Base-by-base conservation (phyloP, 257 asterid species). In the Fraxinus excelsior region DNA sequence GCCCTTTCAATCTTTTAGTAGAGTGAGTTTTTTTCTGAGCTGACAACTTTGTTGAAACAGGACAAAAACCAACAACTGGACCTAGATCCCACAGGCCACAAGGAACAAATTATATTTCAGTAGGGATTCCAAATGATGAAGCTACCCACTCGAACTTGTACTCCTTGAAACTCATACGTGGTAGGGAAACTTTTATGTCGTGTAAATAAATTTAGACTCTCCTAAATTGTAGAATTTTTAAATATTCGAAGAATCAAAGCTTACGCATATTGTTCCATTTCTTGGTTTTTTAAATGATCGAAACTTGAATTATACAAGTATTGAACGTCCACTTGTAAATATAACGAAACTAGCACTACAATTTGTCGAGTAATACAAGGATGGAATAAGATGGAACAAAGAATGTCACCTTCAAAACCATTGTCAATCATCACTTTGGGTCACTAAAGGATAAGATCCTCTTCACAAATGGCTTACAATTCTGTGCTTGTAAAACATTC, bases 1-100 rank as follows among this genome's bases (percentile, higher is more conserved):
- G 3, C 62, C 62, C 72, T 67, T 71, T 65, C 21, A 76, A 21
- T 75, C 26, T 32, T 70, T 72, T 72, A 76, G 74, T 13, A 67
- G 8, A 28, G 60, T 83, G 62, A 56, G 42, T 1, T 29, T 40
- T 66, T 6, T 9, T 21, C 14, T 0, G 32, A 60, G 29, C 60
- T 64, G 70, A 76, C 74, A 70, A 77, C 74, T 80, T 80, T 80
- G 76, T 77, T 7, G 82, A 67, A 77, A 74, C 21, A 13, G 74
- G 82, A 80, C 84, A 80, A 83, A 44, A 71, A 25, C 21, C 75
- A 77, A 25, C 87, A 80, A 77, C 84, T 77, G 82, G 80, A 77
- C 87, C 2, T 70, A 77, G n/a, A 23, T 21, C 70, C 34, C 46
- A 73, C 71, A 64, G 28, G 73, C 31, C 46, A 73, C 71, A 64